A percentile compares a stretch with the other conserved stretches of the same genome.
Evolutionary conservation across 2,329 filamentous ascomycete genomes (phyloP).

Genomic region (Hymenoscyphus linearis): DNA sequence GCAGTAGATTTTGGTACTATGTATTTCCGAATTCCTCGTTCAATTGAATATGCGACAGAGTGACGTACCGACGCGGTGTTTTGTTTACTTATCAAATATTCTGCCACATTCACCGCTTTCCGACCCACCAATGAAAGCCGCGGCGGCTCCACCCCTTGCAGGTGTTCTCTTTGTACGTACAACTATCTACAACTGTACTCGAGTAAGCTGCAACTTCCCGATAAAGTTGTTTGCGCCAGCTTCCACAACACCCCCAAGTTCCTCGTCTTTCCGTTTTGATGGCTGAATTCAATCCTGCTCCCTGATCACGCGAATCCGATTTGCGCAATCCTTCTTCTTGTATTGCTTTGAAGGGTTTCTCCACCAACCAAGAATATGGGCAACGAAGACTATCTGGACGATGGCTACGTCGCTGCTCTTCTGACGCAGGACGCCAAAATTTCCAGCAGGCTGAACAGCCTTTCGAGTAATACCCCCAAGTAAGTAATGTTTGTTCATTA

Average conservation of each 20-base stretch:
- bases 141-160: neutral
- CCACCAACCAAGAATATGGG: constrained; percentile 18
- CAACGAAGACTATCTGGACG: constrained; percentile 49
- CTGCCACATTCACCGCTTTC: constrained; percentile 8
- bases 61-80: neutral
- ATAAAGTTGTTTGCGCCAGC: neutral
- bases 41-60: neutral
- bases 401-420: constrained; percentile 76
- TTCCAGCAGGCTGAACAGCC: constrained; percentile 2
- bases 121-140: neutral
- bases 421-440: constrained; percentile 74
- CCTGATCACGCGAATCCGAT: neutral
- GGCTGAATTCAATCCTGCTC: neutral
- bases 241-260: neutral
- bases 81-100: constrained; percentile 19
- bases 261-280: neutral
- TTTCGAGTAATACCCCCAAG: constrained; percentile 13
- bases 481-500: constrained; percentile 9
- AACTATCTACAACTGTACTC: neutral
- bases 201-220: neutral
- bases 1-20: neutral
- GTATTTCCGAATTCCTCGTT: neutral
- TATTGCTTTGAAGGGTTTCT: neutral
- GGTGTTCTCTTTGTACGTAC: neutral
- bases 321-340: neutral